Conservation (phyloP, 169 alveolate genomes). For the Cryptosporidium baileyi region DNA sequence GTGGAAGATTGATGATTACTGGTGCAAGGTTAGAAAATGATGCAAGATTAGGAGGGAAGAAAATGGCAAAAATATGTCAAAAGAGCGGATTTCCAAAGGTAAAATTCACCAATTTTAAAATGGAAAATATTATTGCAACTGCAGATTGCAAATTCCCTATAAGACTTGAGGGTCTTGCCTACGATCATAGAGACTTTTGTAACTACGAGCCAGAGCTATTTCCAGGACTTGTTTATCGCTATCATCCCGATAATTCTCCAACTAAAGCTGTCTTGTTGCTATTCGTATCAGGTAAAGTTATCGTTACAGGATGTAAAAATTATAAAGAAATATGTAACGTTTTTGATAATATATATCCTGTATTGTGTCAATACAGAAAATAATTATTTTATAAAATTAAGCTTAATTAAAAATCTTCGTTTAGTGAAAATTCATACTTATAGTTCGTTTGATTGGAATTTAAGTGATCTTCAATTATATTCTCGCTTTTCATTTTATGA, state of each 20-base stretch:
- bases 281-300: slow-evolving; percentile 98
- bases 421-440: slow-evolving; percentile 8
- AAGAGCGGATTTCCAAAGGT: slow-evolving; percentile 87
- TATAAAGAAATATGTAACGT: slow-evolving; percentile 89
- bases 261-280: slow-evolving; percentile 94
- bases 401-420: slow-evolving; percentile 37
- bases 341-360: slow-evolving; percentile 88
- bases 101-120: slow-evolving; percentile 89
- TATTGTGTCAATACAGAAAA: slow-evolving; percentile 85
- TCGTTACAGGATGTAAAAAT: slow-evolving; percentile 97
- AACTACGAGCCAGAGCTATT: slow-evolving; percentile 98
- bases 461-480: not conserved
- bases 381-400: slow-evolving; percentile 12
- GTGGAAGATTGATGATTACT: slow-evolving; percentile 96
- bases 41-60: slow-evolving; percentile 91
- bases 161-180: slow-evolving; percentile 94
- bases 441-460: not conserved
- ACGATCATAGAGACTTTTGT: slow-evolving; percentile 88
- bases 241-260: slow-evolving; percentile 72
- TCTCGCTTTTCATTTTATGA: not conserved
- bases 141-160: slow-evolving; percentile 96
- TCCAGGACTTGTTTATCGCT: slow-evolving; percentile 93
- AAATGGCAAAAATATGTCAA: slow-evolving; percentile 91
- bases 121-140: slow-evolving; percentile 97
- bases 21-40: slow-evolving; percentile 94